phyloP scores from a whole-genome alignment of 345 rosid genomes.

The Populus euphratica region DNA sequence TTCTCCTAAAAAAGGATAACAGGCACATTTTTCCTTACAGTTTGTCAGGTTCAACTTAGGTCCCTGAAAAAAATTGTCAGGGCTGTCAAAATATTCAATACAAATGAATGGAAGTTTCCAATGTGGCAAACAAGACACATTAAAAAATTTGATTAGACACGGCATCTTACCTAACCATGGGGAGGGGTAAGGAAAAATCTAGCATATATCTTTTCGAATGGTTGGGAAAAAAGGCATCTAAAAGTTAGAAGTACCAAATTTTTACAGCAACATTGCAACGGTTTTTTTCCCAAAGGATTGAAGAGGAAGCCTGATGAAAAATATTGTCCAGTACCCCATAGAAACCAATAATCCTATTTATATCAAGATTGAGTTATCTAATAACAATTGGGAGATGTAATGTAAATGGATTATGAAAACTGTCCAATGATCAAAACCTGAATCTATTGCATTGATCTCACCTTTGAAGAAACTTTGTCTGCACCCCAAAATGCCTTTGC shows the following conservation, averaged over 20 bases:
- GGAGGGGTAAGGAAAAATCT: background rate
- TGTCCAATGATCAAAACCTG: conserved; percentile 8
- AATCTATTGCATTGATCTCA: conserved; percentile 24
- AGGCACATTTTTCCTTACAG: background rate
- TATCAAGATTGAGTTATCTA: background rate
- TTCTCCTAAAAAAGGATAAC: background rate
- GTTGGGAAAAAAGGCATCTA: background rate
- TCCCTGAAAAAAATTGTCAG: background rate
- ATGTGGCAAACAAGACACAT: background rate
- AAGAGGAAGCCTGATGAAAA: background rate
- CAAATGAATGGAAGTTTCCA: background rate
- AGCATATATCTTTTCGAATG: background rate
- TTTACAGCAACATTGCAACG: background rate
- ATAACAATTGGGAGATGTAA: background rate
- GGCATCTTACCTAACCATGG: background rate
- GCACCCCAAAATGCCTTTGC: conserved; percentile 79
- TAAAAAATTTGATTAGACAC: background rate
- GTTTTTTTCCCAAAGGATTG: background rate
- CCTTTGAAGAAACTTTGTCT: conserved; percentile 80
- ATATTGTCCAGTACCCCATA: background rate
- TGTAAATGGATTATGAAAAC: background rate
- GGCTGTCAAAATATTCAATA: background rate
- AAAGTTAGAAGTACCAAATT: background rate
- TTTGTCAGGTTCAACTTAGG: background rate
- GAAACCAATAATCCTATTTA: background rate